Base-by-base conservation (phyloP, 345 rosid species). In the Pugionium dolabratum region DNA sequence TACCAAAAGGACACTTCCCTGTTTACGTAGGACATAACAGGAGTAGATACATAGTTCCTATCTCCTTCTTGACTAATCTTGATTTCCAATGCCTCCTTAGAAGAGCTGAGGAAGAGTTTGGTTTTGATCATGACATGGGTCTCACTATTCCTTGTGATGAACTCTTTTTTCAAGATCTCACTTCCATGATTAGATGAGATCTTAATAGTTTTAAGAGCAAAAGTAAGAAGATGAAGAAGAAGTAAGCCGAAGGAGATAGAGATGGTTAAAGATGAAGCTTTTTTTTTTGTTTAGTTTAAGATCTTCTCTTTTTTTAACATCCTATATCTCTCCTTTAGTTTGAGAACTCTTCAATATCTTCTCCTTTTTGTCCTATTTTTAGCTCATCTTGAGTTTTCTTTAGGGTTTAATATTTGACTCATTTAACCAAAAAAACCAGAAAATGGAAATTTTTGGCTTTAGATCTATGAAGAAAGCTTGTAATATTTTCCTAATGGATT, bases 51-150 rank as follows among this genome's bases (percentile, higher is more conserved):
- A 66, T 89, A 42, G 83, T 89, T 4, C 93, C 96, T 0, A 86
- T 89, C 71, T 81, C 96, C 0, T 75, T 84, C 72, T 65, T 89
- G 75, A 71, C 74, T 43, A 81, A 79, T 59, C 93, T 89, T 4
- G 81, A 86, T 60, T 89, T 89, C 51, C 96, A 83, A 54, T 78
- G 68, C 78, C 72, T 89, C n/a, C 90, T 89, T 62, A 77, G 78
- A 53, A 79, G 66, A 59, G 93, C 96, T 2, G 96, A 88, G 70
- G 96, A 88, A 55, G 96, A 88, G 81, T 89, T 89, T 43, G 96
- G 96, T 2, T 89, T 86, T 42, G 88, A 83, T 67, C 90, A 89
- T 18, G 87, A 84, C 25, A 86, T 85, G 90, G 96, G 96, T 18
- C 78, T 89, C 60, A 86, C 88, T 5, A 80, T 89, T 69, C 96